These are phyloP conservation scores for Mallotus repandus DNA, from an alignment of 441 rosid genomes.

Conservation along the genomic window DNA sequence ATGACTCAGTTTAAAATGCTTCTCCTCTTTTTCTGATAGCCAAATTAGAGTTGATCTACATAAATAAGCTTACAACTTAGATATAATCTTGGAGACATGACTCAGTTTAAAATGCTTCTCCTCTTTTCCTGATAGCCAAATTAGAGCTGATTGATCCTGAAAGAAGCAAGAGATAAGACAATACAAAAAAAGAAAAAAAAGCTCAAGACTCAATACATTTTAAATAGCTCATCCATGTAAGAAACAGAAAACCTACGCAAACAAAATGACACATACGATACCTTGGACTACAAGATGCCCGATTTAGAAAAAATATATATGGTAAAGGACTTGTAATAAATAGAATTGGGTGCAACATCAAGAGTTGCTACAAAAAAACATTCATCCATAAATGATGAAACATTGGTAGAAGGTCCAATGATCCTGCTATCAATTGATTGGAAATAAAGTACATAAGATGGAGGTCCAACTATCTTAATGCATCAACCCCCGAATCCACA, in stretches of 20 bases:
- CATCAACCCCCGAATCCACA: not conserved
- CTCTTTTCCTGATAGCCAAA: too few species aligned
- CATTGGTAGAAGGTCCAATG: not conserved
- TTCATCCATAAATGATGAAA: not conserved
- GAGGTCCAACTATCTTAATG: not conserved
- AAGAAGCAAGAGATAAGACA: conserved; percentile 19
- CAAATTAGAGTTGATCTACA: too few species aligned
- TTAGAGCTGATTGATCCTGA: conserved; percentile 91
- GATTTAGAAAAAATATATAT: not conserved
- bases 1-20: conserved; percentile 83
- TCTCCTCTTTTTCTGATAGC: conserved; percentile 92
- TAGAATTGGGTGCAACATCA: not conserved
- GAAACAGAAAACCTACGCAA: not conserved
- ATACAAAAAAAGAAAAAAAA: too few species aligned
- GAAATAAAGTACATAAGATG: not conserved
- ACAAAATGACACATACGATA: not conserved
- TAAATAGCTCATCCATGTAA: too few species aligned
- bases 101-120: too few species aligned
- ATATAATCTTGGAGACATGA: too few species aligned
- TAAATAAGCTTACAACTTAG: too few species aligned
- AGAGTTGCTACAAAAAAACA: not conserved
- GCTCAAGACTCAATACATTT: conserved; percentile 2
- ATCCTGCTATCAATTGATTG: not conserved
- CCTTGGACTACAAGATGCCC: not conserved
- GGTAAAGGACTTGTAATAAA: not conserved